Evolutionary conservation across 1,139 yeast species (phyloP).

Genomic region (Saccharomyces hybrid): DNA sequence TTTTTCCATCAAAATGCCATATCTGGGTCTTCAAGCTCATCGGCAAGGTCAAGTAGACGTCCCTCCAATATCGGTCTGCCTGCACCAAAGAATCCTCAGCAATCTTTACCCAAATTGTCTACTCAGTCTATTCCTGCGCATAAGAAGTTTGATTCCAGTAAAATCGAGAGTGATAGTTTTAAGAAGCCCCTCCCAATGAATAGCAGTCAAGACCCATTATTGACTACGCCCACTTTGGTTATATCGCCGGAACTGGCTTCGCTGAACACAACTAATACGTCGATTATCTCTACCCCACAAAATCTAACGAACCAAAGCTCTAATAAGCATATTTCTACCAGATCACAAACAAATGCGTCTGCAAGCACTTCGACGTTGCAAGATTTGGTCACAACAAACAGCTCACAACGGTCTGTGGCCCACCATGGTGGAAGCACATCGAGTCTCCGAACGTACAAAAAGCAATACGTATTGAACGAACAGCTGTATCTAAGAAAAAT

Average conservation of each 20-base stretch:
- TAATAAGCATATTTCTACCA: neutral
- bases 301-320: constrained; percentile 4
- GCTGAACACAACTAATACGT: constrained; percentile 17
- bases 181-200: neutral
- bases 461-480: constrained; percentile 47
- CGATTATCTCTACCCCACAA: constrained; percentile 13
- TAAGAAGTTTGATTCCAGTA: neutral
- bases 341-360: constrained; percentile 11
- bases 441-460: constrained; percentile 22
- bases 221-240: constrained; percentile 17
- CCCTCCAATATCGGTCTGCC: constrained; percentile 11
- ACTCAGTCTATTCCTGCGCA: neutral
- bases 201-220: constrained; percentile 8
- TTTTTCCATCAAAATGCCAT: neutral
- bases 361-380: constrained; percentile 14
- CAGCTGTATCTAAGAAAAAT: constrained; percentile 59
- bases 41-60: constrained; percentile 11
- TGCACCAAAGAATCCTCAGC: neutral
- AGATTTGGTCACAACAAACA: neutral
- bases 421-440: constrained; percentile 6
- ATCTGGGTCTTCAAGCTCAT: constrained; percentile 8
- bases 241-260: constrained; percentile 24
- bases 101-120: constrained; percentile 1
- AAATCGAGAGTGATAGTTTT: neutral
- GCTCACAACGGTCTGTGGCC: neutral